Base-by-base conservation (phyloP, 345 rosid species). In the Acer negundo region DNA sequence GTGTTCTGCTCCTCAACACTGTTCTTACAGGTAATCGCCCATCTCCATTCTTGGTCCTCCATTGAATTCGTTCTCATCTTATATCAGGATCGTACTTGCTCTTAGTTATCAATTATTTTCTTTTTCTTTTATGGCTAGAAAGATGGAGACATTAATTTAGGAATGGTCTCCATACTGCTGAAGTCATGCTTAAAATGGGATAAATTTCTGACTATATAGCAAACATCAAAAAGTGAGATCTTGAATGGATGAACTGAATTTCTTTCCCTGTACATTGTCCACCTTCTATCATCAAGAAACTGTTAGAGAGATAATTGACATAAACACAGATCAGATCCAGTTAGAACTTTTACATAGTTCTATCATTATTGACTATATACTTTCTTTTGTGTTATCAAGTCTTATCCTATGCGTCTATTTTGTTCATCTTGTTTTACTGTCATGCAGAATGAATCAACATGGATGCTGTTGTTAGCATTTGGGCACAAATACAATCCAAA, bases 1-100 rank as follows among this genome's bases (percentile, higher is more conserved):
- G 99, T 78, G 94, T 96, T 73, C 84, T 96, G 61, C 83, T 96
- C 87, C 93, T 96, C 62, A 96, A 96, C 62, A 78, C 97, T 82
- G 97, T 94, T 82, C 97, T 96, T 77, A 91, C 98, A 67, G 98
- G 99, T 92, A 78, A 83, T 35, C 38, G 74, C 75, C 62, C 64
- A 78, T 75, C 61, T n/a, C 42, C 42, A 67, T 53, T 7, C 68
- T 49, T 69, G 24, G 53, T 72, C 49, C 65, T 40, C 63, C n/a
- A 15, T 46, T 75, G 40, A 46, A 38, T 49, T 78, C 0, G 19
- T 40, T 58, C 10, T 28, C 58, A 56, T 40, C 20, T 62, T 16
- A n/a, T 42, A 4, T 26, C 62, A 35, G 55, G 42, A 56, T 58
- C 10, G 22, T 31, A 0, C 26, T 66, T 61, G 28, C n/a, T 55